Conservation (phyloP, 139 green algal species). For the Coccomyxa sp. region DNA sequence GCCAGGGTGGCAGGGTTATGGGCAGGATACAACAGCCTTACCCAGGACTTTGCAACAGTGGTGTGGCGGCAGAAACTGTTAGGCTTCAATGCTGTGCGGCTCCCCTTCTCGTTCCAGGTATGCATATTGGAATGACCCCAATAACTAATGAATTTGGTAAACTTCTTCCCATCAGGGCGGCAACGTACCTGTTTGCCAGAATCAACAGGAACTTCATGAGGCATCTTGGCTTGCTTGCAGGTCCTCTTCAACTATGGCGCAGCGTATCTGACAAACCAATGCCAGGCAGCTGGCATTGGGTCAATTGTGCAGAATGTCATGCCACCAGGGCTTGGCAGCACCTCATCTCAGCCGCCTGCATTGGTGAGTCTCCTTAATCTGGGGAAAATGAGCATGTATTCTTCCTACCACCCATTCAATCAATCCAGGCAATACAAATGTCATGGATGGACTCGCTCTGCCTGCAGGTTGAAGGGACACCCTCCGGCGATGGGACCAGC, state of each 20-base stretch:
- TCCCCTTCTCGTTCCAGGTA: slow-evolving; percentile 42
- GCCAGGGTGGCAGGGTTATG: slow-evolving; percentile 6
- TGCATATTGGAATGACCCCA: not conserved
- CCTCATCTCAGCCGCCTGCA: not conserved
- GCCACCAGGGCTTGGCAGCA: not conserved
- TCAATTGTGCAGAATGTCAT: not conserved
- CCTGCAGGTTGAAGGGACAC: not conserved
- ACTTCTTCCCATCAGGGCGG: not conserved
- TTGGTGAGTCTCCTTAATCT: not conserved
- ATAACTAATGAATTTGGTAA: not conserved
- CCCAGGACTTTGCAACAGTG: slow-evolving; percentile 38
- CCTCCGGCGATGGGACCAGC: not conserved
- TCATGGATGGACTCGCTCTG: not conserved
- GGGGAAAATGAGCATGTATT: not conserved
- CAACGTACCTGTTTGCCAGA: not conserved
- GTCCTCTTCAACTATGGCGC: not conserved
- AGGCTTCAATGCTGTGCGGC: slow-evolving; percentile 52
- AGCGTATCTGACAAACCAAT: not conserved
- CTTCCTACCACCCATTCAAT: not conserved
- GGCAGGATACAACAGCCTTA: not conserved
- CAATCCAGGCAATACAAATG: too few relatives aligned
- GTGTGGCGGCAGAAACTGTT: slow-evolving; percentile 51
- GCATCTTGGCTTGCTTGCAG: not conserved
- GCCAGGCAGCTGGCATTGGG: not conserved
- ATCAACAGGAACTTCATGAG: not conserved